A percentile compares a stretch with the other conserved stretches of the same genome.
Evolutionary conservation across 164 flowering plant species (phyloP).

Genomic region (Hamamelis virginiana): DNA sequence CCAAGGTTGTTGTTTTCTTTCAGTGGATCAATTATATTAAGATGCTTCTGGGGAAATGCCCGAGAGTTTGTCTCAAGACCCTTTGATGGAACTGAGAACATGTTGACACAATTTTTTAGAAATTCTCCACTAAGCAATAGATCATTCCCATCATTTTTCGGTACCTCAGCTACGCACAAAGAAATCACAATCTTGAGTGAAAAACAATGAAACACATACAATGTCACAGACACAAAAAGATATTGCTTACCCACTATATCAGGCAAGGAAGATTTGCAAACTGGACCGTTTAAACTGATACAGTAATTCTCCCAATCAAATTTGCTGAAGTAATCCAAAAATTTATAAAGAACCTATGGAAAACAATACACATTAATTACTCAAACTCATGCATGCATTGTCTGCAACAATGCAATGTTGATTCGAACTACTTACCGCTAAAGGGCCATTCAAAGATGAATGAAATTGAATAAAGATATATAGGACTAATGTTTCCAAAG

Average conservation of each 20-base stretch:
- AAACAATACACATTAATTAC: not conserved
- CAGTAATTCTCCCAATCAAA: conserved; percentile 66
- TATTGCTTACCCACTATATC: conserved; percentile 38
- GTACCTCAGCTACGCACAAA: conserved; percentile 29
- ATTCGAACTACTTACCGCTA: conserved; percentile 35
- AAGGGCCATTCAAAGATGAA: conserved; percentile 48
- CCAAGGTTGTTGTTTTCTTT: conserved; percentile 85
- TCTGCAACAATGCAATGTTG: not conserved
- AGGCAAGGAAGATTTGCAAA: conserved; percentile 37
- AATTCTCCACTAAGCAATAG: conserved; percentile 42
- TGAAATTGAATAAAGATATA: conserved; percentile 48
- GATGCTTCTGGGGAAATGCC: conserved; percentile 41
- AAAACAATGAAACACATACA: not conserved
- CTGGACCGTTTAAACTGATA: conserved; percentile 51
- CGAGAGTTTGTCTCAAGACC: conserved; percentile 22
- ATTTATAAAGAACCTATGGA: conserved; percentile 43
- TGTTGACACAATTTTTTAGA: conserved; percentile 30
- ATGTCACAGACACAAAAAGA: not conserved
- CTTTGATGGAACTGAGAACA: conserved; percentile 30
- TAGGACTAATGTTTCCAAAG: conserved; percentile 51
- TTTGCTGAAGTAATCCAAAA: conserved; percentile 50
- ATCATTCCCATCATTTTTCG: conserved; percentile 23
- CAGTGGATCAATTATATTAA: conserved; percentile 71
- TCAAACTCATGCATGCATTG: not conserved
- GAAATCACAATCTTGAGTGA: not conserved